Evolutionary conservation across 768 basidiomycete genomes (phyloP).

Genomic region (Termitomyces sp.): DNA sequence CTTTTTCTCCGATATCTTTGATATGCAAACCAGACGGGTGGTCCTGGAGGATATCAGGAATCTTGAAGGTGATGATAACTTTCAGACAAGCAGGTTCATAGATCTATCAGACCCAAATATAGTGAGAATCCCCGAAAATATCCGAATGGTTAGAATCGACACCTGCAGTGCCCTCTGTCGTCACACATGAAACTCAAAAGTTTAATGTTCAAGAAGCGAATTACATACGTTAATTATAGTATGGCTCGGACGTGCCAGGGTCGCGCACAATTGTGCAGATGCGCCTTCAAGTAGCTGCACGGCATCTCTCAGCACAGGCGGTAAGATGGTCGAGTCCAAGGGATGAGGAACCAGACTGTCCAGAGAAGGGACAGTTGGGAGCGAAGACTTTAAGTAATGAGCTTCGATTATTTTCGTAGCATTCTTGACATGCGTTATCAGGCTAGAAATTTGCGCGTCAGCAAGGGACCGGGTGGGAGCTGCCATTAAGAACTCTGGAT

Average conservation of each 20-base stretch:
- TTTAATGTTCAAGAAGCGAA: not conserved
- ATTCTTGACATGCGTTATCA: constrained; percentile 12
- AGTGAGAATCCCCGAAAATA: not conserved
- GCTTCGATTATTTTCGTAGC: constrained; percentile 12
- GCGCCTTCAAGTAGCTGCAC: constrained; percentile 22
- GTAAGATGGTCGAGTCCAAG: constrained; percentile 12
- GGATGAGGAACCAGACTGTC: constrained; percentile 17
- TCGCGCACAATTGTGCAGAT: constrained; percentile 20
- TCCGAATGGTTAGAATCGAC: not conserved
- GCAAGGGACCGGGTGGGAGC: not conserved
- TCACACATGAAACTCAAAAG: not conserved
- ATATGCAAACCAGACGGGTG: constrained; percentile 24
- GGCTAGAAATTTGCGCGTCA: constrained; percentile 8
- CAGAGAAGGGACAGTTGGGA: constrained; percentile 14
- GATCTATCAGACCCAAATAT: constrained; percentile 11
- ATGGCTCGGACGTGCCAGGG: constrained; percentile 18
- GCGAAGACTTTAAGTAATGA: constrained; percentile 6
- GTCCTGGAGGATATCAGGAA: constrained; percentile 32
- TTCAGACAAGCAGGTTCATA: constrained; percentile 27
- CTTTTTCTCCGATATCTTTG: constrained; percentile 9
- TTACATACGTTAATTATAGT: constrained; percentile 17
- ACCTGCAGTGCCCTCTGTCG: constrained; percentile 6
- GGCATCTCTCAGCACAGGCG: constrained; percentile 16
- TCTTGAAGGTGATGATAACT: constrained; percentile 26
- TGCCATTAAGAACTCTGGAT: not conserved